Conservation (phyloP, 2,329 filamentous ascomycete species). For the Epichloe festucae region DNA sequence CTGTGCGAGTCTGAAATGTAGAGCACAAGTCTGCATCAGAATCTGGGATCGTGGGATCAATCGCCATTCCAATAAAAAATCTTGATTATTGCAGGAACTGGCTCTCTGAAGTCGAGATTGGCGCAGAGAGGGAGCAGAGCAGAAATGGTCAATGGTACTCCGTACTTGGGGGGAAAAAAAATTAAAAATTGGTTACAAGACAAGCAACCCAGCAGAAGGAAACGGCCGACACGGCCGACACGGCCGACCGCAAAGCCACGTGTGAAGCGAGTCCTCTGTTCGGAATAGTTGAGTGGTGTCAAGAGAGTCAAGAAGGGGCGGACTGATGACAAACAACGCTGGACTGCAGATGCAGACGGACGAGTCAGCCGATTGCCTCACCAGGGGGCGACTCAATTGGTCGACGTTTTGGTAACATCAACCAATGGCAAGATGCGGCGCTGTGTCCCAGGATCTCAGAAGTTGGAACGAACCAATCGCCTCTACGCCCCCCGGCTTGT, state of each 20-base stretch:
- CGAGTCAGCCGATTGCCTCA: too few species aligned
- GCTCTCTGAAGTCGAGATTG: not conserved
- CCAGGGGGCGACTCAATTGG: too few species aligned
- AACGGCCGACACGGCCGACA: not conserved
- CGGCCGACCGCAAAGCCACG: not conserved
- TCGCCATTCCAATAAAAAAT: not conserved
- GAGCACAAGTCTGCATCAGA: not conserved
- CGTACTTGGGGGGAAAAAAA: not conserved
- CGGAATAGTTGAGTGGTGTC: not conserved
- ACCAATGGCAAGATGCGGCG: too few species aligned
- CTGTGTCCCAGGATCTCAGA: too few species aligned
- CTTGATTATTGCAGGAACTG: not conserved
- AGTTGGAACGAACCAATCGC: too few species aligned
- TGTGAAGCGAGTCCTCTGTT: not conserved
- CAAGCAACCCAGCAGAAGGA: not conserved
- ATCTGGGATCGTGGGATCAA: slow-evolving; percentile 1
- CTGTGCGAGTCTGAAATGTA: not conserved
- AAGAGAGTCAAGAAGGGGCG: not conserved
- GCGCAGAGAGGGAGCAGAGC: not conserved
- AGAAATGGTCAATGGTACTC: not conserved
- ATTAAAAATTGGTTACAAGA: too few species aligned
- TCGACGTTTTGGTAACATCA: too few species aligned
- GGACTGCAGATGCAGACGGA: too few species aligned
- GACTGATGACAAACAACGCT: too few species aligned
- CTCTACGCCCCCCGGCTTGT: too few species aligned